These are phyloP conservation scores for Suhomyces terraborum DNA, from an alignment of 1,139 yeast genomes.

Conservation along the genomic window DNA sequence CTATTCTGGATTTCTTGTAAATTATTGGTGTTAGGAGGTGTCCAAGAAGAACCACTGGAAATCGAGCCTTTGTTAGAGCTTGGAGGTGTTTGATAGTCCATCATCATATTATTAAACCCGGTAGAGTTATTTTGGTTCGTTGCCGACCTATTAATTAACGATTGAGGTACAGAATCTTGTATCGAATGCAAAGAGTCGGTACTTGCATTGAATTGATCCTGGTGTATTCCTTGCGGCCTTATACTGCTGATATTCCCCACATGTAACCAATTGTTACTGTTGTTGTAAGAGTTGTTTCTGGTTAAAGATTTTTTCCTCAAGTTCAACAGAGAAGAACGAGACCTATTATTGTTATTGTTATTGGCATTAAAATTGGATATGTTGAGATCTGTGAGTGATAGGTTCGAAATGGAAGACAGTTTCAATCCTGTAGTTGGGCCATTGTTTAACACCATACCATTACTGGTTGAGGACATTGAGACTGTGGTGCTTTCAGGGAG, in stretches of 20 bases:
- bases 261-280: conserved; percentile 47
- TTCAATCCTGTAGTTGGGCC: conserved; percentile 19
- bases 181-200: conserved; percentile 49
- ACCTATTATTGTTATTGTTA: conserved; percentile 20
- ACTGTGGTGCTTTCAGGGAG: conserved; percentile 35
- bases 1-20: conserved; percentile 21
- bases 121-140: conserved; percentile 5
- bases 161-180: conserved; percentile 49
- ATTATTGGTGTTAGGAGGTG: conserved; percentile 18
- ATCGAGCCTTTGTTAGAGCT: conserved; percentile 38
- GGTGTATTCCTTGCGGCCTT: conserved; percentile 26
- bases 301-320: conserved; percentile 50
- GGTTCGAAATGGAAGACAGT: conserved; percentile 45
- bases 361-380: conserved; percentile 30
- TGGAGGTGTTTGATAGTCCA: conserved; percentile 51
- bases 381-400: conserved; percentile 46
- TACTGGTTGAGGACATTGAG: conserved; percentile 19
- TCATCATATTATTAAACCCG: conserved; percentile 38
- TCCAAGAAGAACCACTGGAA: conserved; percentile 21
- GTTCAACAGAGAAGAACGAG: conserved; percentile 31
- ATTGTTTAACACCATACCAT: conserved; percentile 19
- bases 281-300: conserved; percentile 42
- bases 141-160: conserved; percentile 39
- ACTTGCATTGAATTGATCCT: conserved; percentile 32
- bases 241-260: conserved; percentile 47